Conservation (phyloP, 2,329 filamentous ascomycete genomes). For the Zalaria obscura region DNA sequence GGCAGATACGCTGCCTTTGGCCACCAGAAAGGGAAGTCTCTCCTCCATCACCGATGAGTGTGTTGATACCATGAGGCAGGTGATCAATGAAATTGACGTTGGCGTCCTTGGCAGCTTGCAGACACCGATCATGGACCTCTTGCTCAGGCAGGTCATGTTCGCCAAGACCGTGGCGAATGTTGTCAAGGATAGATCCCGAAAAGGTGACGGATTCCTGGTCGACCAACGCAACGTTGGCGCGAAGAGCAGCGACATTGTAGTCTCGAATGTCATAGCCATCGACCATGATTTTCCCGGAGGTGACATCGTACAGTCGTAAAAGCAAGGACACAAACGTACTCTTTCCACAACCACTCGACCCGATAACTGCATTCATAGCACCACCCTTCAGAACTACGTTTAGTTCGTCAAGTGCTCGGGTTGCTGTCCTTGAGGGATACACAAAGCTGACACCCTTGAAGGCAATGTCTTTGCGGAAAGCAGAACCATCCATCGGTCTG, state of each 20-base stretch:
- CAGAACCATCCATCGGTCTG: constrained; percentile 2
- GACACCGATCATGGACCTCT: constrained; percentile 12
- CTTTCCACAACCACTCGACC: constrained; percentile 30
- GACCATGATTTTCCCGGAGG: constrained; percentile 22
- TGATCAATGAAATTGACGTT: constrained; percentile 30
- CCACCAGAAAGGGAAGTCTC: constrained; percentile 27
- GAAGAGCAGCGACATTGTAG: constrained; percentile 19
- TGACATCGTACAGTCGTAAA: constrained; percentile 27
- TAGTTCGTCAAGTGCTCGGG: constrained; percentile 24
- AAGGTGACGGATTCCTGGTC: constrained; percentile 33
- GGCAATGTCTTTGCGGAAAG: constrained; percentile 15
- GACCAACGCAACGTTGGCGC: constrained; percentile 28
- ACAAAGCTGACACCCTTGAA: constrained; percentile 26
- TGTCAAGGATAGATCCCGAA: constrained; percentile 28
- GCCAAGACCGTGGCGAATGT: constrained; percentile 25
- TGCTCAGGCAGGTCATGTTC: constrained; percentile 10
- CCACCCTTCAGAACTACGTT: constrained; percentile 22
- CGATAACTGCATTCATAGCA: constrained; percentile 30
- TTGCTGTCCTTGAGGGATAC: constrained; percentile 28
- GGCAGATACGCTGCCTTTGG: constrained; percentile 31
- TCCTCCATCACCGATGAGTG: constrained; percentile 27
- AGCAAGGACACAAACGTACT: constrained; percentile 29
- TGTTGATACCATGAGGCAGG: constrained; percentile 30
- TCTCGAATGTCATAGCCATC: constrained; percentile 25
- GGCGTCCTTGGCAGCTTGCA: constrained; percentile 21